These are phyloP conservation scores for Pseudohalonectria lignicola DNA, from an alignment of 2,329 filamentous ascomycete genomes.

Conservation along the genomic window DNA sequence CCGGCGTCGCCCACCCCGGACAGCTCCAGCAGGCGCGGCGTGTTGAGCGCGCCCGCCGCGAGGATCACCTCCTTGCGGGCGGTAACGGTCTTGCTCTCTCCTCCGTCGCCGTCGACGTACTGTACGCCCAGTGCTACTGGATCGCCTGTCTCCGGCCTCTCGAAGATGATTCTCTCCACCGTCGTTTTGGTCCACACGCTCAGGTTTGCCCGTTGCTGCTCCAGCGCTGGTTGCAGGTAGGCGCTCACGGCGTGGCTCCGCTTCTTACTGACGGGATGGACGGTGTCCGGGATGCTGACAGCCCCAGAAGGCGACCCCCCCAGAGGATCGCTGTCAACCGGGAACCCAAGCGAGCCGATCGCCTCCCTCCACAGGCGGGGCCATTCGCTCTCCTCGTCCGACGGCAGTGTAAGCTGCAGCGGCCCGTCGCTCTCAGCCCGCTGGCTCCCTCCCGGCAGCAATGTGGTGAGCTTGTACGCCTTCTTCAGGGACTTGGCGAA, in stretches of 20 bases:
- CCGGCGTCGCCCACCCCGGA: slow-evolving; percentile 25
- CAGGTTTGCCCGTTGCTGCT: slow-evolving; percentile 55
- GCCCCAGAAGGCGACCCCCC: slow-evolving; percentile 25
- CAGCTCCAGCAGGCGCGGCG: slow-evolving; percentile 20
- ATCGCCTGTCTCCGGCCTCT: not conserved
- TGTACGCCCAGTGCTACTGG: not conserved
- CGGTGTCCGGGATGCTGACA: slow-evolving; percentile 56
- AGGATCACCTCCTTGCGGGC: slow-evolving; percentile 45
- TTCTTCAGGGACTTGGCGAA: not conserved
- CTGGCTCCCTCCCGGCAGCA: not conserved
- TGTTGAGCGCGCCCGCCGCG: slow-evolving; percentile 25
- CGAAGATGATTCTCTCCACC: not conserved
- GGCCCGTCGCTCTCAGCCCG: not conserved
- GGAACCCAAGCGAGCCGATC: slow-evolving; percentile 60
- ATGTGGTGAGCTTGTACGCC: not conserved
- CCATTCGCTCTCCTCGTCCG: not conserved
- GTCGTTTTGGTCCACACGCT: not conserved
- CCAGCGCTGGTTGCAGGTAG: slow-evolving; percentile 85
- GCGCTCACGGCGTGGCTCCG: slow-evolving; percentile 28
- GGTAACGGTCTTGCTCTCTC: not conserved
- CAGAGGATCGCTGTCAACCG: slow-evolving; percentile 79
- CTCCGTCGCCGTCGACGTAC: not conserved
- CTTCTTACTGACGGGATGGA: slow-evolving; percentile 65
- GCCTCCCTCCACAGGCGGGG: not conserved
- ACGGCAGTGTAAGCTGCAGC: not conserved